Base-by-base conservation (phyloP, 106 monocot species). In the Dendrobium chrysotoxum region DNA sequence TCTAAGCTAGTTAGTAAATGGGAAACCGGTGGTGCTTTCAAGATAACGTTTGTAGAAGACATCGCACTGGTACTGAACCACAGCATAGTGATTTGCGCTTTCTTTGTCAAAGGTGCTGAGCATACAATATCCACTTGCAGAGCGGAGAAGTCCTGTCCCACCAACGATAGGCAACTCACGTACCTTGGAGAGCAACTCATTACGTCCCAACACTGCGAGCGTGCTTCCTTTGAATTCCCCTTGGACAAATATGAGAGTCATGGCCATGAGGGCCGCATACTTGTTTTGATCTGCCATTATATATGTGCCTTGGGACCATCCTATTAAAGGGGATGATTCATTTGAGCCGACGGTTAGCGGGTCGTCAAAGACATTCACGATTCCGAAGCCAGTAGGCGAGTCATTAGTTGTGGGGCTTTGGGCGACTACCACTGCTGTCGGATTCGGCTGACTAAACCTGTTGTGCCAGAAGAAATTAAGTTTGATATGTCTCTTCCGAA, bases 211-310 rank as follows among this genome's bases (percentile, higher is more conserved):
- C 11, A 85, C 42, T 17, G 81, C 40, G 11, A 85, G 41, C 58
- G 77, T 78, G 78, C 85, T 85, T 12, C 77, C 81, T 28, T 81
- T 81, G 78, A 77, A 81, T 77, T 78, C 28, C 16, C 85, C 85
- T 2, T 71, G 50, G 7, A 50, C 40, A 28, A 85, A 81, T 13
- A 78, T 72, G 31, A 85, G 81, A 68, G 81, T 78, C 81, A 81
- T 85, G 26, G 39, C 41, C 81, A 81, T 85, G 18, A 85, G 53
- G 2, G 78, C 12, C 16, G 1, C 80, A 1, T 46, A 1, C 68
- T 38, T 40, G 17, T 80, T 35, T 65, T 50, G 57, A 15, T 70
- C 67, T 0, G 85, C 80, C 18, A 53, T 58, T 5, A 75, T 45
- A 55, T 84, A 84, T 18, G 75, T 25, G 4, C 80, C 84, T 31